Conservation (phyloP, 495 filamentous ascomycete species). For the Cercophora scortea region DNA sequence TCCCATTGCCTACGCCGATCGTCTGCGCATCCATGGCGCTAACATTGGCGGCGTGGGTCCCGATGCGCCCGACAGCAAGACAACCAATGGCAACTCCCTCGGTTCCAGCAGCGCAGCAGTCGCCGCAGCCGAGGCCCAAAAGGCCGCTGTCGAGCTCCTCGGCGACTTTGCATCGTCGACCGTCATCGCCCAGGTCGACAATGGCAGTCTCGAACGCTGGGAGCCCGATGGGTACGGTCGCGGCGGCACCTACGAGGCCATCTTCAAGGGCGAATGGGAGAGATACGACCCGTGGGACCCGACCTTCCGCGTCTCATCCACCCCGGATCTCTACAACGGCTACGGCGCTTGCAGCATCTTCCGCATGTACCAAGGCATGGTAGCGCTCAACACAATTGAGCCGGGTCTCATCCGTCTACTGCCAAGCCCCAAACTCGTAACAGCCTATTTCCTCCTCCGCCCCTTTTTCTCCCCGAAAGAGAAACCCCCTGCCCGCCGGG, state of each 20-base stretch:
- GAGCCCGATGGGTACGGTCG: conserved; percentile 74
- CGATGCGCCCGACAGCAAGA: conserved; percentile 19
- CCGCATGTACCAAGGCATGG: conserved; percentile 83
- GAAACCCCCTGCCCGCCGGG: conserved; percentile 27
- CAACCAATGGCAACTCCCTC: conserved; percentile 12
- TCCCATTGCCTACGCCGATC: conserved; percentile 76
- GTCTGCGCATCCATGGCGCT: conserved; percentile 63
- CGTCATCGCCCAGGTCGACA: conserved; percentile 68
- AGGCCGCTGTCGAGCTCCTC: conserved; percentile 30
- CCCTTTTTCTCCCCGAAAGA: conserved; percentile 68
- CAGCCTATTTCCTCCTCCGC: conserved; percentile 78
- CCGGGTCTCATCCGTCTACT: conserved; percentile 81
- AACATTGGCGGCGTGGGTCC: conserved; percentile 29
- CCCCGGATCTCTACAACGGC: conserved; percentile 78
- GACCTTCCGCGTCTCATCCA: conserved; percentile 61
- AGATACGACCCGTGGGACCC: conserved; percentile 81
- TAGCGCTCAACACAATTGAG: conserved; percentile 70
- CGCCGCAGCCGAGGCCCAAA: conserved; percentile 13
- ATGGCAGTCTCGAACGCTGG: conserved; percentile 84
- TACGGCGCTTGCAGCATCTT: conserved; percentile 81
- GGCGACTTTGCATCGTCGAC: conserved; percentile 38
- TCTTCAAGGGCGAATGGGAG: conserved; percentile 78
- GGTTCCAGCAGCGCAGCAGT: neutral
- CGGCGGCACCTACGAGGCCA: conserved; percentile 61
- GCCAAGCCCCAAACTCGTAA: conserved; percentile 70